Base-by-base conservation (phyloP, 2,329 filamentous ascomycete species). In the Bipolaris oryzae region DNA sequence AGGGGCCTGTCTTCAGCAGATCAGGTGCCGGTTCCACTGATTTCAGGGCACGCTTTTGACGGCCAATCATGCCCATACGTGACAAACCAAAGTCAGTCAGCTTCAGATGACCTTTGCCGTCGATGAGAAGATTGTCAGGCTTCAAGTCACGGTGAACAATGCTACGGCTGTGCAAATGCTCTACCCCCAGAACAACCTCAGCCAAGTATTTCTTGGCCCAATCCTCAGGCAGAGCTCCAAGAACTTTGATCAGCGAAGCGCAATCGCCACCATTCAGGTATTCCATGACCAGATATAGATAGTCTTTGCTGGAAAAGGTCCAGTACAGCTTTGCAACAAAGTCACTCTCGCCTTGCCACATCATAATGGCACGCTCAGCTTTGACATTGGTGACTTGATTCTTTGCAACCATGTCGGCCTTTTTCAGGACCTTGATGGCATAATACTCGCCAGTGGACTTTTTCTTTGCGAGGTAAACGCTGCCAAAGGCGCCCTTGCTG, bases 381-480 rank as follows among this genome's bases (percentile, higher is more conserved):
- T 99, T 98, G 71, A 99, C 95, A 72, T 99, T 99, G 66, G 95
- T 96, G 67, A 99, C 93, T 74, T 99, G 95, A 75, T 99, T 99
- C 78, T 99, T 99, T 60, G 95, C 95, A 61, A 99, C 92, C 95
- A 99, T 99, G 81, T 99, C 95, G n/a, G 95, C 93, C 78, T 99
- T 99, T 74, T 98, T 98, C 57, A 99, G 78, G 1, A 98, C 95
- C 74, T 99, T 99, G 80, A 99, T 98, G 9, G 95, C 95, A 75
- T 94, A 99, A 76, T 99, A 99, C 71, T 99, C 95, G 43, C 93
- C 94, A 0, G 96, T 99, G 0, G 92, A 95, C 77, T 97, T 98
- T 83, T 99, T 99, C 80, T 98, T 99, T 0, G 95, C 94, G 31
- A 99, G 80, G 72, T 99, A 99, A 7, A 99, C 95, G 74, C 95